Base-by-base conservation (phyloP, 441 rosid species). In the Populus hybrid region DNA sequence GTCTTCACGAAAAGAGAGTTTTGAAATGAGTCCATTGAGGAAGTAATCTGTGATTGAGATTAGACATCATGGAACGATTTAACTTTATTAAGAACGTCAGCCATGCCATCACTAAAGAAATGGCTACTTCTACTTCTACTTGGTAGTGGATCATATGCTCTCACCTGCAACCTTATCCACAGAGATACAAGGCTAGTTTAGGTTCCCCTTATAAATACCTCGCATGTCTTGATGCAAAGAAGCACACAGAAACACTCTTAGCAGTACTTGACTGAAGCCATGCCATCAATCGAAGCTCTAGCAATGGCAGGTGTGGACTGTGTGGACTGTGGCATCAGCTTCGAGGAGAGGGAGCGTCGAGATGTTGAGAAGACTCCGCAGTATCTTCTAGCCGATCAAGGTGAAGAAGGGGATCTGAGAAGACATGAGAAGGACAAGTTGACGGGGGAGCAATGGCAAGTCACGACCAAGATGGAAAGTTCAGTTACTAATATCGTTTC, bases 301-400 rank as follows among this genome's bases (percentile, higher is more conserved):
- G 82, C 86, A 67, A 84, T 84, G 86, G 86, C 80, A 4, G 84
- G 86, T 53, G 78, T n/a, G 64, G 74, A 84, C 66, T 79, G 65
- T 16, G 26, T 2, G 14, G 61, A 66, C 23, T 84, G 84, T 38
- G 68, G 81, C 72, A 79, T 84, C 50, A 66, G 40, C 73, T 53
- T 80, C 10, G 78, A 46, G n/a, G 85, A 73, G 11, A 76, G 80
- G 79, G 82, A 77, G 75, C 75, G 72, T 16, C 24, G 77, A 59
- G 34, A 66, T 65, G 0, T 6, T 38, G 69, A 76, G 42, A 70
- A 63, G 42, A 30, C 77, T 0, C 87, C 85, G 3, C 80, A 4
- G 0, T 42, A 84, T 74, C 84, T 84, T 69, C 73, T 81, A 6
- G 81, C 76, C 0, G 78, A 81, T 16, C 23, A 12, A 30, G 65